Percentiles rank a stretch among this genome's conserved stretches.
These are phyloP conservation scores for Balansia obtecta DNA, from an alignment of 2,329 filamentous ascomycete genomes.

Conservation along the genomic window DNA sequence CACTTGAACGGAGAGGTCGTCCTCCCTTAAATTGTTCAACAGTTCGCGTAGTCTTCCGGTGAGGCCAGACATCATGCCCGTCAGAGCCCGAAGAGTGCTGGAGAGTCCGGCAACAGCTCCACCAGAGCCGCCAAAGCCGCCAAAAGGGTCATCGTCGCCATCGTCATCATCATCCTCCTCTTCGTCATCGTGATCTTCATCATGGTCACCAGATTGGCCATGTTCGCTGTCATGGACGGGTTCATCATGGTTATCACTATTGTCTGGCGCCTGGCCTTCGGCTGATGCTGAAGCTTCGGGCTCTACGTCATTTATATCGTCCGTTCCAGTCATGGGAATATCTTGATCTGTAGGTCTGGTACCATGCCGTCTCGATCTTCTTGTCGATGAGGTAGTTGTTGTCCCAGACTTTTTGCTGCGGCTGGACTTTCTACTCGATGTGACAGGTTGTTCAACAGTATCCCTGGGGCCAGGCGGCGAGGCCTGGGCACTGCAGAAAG, in stretches of 20 bases:
- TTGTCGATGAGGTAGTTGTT: conserved; percentile 26
- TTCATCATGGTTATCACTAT: conserved; percentile 21
- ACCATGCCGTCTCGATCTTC: conserved; percentile 41
- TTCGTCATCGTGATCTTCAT: conserved; percentile 36
- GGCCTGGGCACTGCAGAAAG: conserved; percentile 14
- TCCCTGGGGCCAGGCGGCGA: conserved; percentile 52
- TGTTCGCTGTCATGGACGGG: conserved; percentile 20
- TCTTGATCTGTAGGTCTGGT: conserved; percentile 46
- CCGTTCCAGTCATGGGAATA: conserved; percentile 58
- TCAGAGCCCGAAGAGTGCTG: conserved; percentile 73
- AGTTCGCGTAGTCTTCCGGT: conserved; percentile 69
- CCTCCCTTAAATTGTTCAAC: conserved; percentile 62
- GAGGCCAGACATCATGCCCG: conserved; percentile 82
- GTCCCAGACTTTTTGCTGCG: conserved; percentile 54
- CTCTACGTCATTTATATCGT: conserved; percentile 35
- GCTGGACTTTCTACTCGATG: conserved; percentile 60
- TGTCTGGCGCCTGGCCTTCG: conserved; percentile 24
- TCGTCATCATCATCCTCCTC: conserved; percentile 51
- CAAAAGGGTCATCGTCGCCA: conserved; percentile 53
- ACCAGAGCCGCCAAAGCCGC: conserved; percentile 54
- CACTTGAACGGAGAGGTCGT: conserved; percentile 80
- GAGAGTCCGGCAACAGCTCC: conserved; percentile 56
- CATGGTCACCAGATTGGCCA: conserved; percentile 17
- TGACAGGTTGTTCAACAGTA: conserved; percentile 42
- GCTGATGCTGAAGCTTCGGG: conserved; percentile 29